Evolutionary conservation across 1,139 yeast genomes (phyloP).

Genomic region (Sugiyamaella pinicola): DNA sequence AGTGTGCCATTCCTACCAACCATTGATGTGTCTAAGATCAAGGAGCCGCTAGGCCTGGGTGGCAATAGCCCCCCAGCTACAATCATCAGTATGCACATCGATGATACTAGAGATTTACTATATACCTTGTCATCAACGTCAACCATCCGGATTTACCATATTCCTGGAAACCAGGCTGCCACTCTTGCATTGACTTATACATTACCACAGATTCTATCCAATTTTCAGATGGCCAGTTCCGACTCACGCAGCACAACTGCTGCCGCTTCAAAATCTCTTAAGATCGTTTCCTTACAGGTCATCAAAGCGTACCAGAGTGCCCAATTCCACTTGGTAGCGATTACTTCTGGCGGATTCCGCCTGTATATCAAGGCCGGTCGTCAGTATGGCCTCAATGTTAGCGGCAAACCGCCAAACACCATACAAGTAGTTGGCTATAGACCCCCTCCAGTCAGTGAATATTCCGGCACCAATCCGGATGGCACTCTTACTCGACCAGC

Average conservation of each 20-base stretch:
- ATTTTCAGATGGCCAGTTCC: conserved; percentile 42
- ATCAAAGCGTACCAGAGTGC: conserved; percentile 64
- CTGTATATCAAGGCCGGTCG: conserved; percentile 52
- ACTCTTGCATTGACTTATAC: conserved; percentile 43
- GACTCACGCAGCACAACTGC: conserved; percentile 27
- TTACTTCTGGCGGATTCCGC: conserved; percentile 85
- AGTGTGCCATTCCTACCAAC: conserved; percentile 25
- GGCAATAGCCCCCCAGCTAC: conserved; percentile 50
- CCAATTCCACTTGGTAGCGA: conserved; percentile 75
- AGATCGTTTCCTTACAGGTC: conserved; percentile 64
- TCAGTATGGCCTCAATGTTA: conserved; percentile 18
- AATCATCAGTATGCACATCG: conserved; percentile 67
- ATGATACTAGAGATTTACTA: conserved; percentile 71
- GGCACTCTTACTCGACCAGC: background rate
- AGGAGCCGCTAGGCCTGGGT: conserved; percentile 24
- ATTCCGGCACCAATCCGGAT: background rate
- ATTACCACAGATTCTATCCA: conserved; percentile 37
- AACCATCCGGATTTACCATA: conserved; percentile 75
- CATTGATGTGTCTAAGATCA: conserved; percentile 22
- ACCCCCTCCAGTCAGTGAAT: conserved; percentile 37
- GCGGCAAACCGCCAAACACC: conserved; percentile 37
- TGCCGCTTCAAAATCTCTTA: conserved; percentile 44
- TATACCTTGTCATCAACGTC: conserved; percentile 85
- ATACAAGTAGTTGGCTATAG: conserved; percentile 44
- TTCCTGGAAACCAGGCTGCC: conserved; percentile 33